Conservation (phyloP, 768 basidiomycete species). For the Rhodosporidiobolus sp. region DNA sequence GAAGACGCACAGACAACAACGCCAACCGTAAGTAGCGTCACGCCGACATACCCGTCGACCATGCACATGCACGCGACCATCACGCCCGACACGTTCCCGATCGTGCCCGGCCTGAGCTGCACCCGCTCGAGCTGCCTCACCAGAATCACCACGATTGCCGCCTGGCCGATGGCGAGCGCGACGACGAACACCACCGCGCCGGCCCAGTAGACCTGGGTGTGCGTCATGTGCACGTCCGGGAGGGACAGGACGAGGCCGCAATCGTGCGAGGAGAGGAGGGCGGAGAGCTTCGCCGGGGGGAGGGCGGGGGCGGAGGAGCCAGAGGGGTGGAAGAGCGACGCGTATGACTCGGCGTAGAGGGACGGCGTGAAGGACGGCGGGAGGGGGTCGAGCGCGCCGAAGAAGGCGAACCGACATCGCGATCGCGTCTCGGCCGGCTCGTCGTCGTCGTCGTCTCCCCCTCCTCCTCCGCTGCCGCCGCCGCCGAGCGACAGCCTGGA, state of each 20-base stretch:
- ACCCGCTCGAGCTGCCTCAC: conserved; percentile 42
- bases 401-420: conserved; percentile 40
- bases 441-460: neutral
- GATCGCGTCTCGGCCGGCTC: neutral
- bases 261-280: conserved; percentile 37
- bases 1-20: conserved; percentile 18
- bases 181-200: conserved; percentile 28
- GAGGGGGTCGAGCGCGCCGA: conserved; percentile 35
- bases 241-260: conserved; percentile 40
- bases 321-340: conserved; percentile 35
- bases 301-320: conserved; percentile 20
- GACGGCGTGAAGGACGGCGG: conserved; percentile 13
- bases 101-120: neutral
- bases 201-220: conserved; percentile 32
- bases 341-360: conserved; percentile 36
- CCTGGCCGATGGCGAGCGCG: conserved; percentile 20
- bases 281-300: conserved; percentile 14
- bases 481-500: too few species aligned
- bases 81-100: conserved; percentile 13
- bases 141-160: conserved; percentile 19
- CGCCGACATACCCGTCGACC: conserved; percentile 40
- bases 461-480: neutral
- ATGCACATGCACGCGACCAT: conserved; percentile 24
- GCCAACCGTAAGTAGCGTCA: conserved; percentile 25
- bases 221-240: neutral